Percentiles rank a stretch among this genome's conserved stretches.
These are phyloP conservation scores for Barbatosphaeria neglecta DNA, from an alignment of 495 filamentous ascomycete species.

Conservation along the genomic window DNA sequence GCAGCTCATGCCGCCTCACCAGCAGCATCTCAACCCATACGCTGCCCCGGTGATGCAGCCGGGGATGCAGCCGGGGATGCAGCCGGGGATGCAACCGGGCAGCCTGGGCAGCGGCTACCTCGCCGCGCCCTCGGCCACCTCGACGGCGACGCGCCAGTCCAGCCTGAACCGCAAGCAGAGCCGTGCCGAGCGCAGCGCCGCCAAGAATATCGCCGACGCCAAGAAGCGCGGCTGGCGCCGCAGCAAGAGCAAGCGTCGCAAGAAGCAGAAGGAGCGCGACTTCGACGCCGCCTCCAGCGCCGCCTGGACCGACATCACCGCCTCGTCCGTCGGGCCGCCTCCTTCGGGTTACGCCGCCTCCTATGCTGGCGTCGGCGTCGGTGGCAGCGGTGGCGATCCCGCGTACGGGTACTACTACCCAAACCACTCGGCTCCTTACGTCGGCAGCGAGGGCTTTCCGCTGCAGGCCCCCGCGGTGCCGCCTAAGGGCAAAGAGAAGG, in stretches of 20 bases:
- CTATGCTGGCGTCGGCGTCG: too few species aligned
- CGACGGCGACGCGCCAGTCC: constrained; percentile 17
- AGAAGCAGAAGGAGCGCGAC: constrained; percentile 20
- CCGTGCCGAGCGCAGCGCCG: constrained; percentile 39
- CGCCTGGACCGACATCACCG: constrained; percentile 39
- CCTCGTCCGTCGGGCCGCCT: not conserved
- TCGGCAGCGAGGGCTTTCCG: not conserved
- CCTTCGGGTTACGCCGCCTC: constrained; percentile 1
- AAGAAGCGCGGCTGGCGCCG: constrained; percentile 40
- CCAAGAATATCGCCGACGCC: constrained; percentile 44
- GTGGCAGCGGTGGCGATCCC: too few species aligned
- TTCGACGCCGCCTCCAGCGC: constrained; percentile 24
- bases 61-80: too few species aligned
- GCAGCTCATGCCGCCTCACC: constrained; percentile 5
- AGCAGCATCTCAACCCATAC: too few species aligned
- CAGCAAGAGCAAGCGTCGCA: constrained; percentile 21
- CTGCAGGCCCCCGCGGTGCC: not conserved
- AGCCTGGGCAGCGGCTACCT: constrained; percentile 4
- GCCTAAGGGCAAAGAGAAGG: constrained; percentile 17
- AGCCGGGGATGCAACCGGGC: too few species aligned
- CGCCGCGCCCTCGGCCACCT: constrained; percentile 15
- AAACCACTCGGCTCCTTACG: not conserved
- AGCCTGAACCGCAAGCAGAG: constrained; percentile 32
- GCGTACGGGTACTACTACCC: constrained; percentile 1
- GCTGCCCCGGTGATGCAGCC: too few species aligned